Conservation (phyloP, 1,284 basidiomycete species). For the Pseudozyma flocculosa region DNA sequence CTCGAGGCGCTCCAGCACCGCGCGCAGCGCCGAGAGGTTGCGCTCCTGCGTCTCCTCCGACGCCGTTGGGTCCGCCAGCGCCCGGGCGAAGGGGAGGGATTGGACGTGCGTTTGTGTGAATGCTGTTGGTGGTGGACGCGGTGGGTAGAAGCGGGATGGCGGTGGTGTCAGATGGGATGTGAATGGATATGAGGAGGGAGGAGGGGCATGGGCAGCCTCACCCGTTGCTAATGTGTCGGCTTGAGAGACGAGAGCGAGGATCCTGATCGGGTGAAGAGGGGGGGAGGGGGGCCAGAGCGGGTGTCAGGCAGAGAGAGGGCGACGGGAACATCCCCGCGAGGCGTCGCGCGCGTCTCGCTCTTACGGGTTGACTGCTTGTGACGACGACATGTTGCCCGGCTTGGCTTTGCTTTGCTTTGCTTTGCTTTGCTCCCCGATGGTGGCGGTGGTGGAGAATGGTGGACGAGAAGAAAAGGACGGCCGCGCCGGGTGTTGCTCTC, state of each 20-base stretch:
- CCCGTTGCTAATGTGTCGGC: conserved; percentile 14
- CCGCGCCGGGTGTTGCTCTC: too few species aligned
- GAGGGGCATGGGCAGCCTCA: background rate
- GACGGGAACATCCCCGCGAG: too few species aligned
- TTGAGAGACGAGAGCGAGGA: conserved; percentile 10
- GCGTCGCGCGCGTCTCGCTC: too few species aligned
- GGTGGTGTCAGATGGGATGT: background rate
- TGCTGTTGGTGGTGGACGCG: too few species aligned
- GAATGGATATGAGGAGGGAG: background rate
- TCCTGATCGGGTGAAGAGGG: conserved; percentile 2
- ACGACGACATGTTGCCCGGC: too few species aligned
- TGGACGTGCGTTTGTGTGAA: conserved; percentile 6
- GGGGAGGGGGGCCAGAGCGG: background rate
- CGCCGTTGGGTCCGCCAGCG: too few species aligned
- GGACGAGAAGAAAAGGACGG: too few species aligned
- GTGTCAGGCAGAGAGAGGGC: background rate
- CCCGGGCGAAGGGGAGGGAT: conserved; percentile 7
- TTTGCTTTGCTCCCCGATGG: too few species aligned
- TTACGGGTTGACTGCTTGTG: too few species aligned
- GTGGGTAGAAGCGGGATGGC: too few species aligned
- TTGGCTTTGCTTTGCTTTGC: too few species aligned
- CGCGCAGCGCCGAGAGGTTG: conserved; percentile 7
- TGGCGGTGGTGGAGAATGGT: too few species aligned
- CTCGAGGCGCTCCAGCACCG: conserved; percentile 17
- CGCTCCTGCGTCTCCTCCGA: conserved; percentile 6